Evolutionary conservation across 2,329 filamentous ascomycete species (phyloP), one percentile per base, ranked within the genome.

Genomic region (Diplodia sapinea): DNA sequence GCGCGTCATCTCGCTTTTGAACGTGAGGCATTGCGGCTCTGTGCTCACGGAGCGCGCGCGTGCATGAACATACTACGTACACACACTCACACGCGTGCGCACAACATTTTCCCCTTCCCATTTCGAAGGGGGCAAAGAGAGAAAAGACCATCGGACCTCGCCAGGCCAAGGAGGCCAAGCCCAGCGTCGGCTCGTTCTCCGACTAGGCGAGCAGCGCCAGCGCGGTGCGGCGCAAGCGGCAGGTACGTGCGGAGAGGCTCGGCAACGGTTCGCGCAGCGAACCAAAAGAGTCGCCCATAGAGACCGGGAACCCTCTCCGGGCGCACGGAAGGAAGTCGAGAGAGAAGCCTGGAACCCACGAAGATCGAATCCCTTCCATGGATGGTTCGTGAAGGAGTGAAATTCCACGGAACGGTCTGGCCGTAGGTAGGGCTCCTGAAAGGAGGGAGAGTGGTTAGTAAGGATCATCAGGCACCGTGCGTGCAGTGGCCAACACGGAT

Each of bases 1-100:
- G 36, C 26, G 59, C 51, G 59, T 63, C 59, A 63, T 63, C 50
- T 63, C 59, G 59, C 59, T 63, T 52, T 63, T 47, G 43, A n/a
- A 7, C 11, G 43, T 47, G 43, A 47, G 31, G 47, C 20, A n/a
- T 13, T 38, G 43, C 43, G 59, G 43, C 59, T 63, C 59, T 63
- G 59, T 51, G 59, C 59, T 51, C 47, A 3, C 31, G 9, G 7
- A 4, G 11, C 55, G 29, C 33, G 43, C 23, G 15, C 20, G 33
- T n/a, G 40, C 55, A 61, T 23, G 36, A 4, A 59, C 33, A 26
- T 17, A 20, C 23, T 43, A 15, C n/a, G 7, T 9, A 38, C 29
- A 40, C 54, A 5, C 54, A 13, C 31, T 1, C 31, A 1, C 31
- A 7, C 31, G 31, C n/a, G n/a, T n/a, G n/a, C 40, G 33, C n/a